Evolutionary conservation across 2,329 filamentous ascomycete genomes (phyloP), one percentile per base, ranked within the genome.

Genomic region (Aspergillus sp.): DNA sequence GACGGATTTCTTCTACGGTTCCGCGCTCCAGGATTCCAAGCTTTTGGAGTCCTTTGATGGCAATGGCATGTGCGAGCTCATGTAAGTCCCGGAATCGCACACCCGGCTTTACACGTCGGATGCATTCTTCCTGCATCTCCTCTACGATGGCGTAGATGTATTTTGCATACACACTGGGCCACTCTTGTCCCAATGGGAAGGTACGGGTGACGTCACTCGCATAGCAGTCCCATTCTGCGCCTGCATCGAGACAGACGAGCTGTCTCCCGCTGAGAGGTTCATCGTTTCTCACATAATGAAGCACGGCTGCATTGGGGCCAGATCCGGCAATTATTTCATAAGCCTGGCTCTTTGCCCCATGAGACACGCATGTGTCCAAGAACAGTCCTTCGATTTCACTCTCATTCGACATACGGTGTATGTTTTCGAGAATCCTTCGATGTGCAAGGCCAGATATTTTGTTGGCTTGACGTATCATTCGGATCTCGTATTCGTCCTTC

Each of bases 231-330:
- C 85, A 90, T 74, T 92, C 89, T 30, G 83, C 87, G 20, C 91
- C 93, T 3, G 91, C 93, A 69, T 98, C 93, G 18, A 97, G 78
- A 56, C 96, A 83, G 52, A 97, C 76, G 66, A 96, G 88, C 54
- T 90, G 84, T 76, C 93, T 92, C 43, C 85, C 85, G 1, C 77
- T 76, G 36, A 93, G 77, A 0, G 86, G 81, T 68, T 88, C 82
- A 63, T 92, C 81, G 72, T 96, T 96, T 68, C 88, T 85, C 22
- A 91, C 85, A 67, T 97, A 97, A 76, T 97, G 93, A 34, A 97
- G 82, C 1, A 91, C 95, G 5, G 92, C 90, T 0, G 89, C 93
- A 15, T 90, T 88, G 5, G 86, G 83, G 11, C 93, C 93, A 34
- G 85, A 85, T 0, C 91, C 93, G 17, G 95, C 86, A 67, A 98